These are phyloP conservation scores for Starmerella floris DNA, from an alignment of 805 yeast genomes.

Conservation along the genomic window DNA sequence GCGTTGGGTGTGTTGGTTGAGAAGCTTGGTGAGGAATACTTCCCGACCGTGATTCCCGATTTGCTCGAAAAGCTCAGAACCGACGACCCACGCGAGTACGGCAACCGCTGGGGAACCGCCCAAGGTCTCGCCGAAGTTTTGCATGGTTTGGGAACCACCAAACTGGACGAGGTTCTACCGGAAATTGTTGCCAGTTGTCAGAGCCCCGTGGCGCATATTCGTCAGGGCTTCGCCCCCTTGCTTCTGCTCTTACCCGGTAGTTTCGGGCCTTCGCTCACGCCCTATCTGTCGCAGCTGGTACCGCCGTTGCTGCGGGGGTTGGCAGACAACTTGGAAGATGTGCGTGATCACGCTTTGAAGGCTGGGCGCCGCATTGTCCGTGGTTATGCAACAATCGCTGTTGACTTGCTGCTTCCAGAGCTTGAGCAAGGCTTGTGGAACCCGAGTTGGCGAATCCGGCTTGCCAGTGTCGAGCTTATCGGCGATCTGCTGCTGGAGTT, in stretches of 20 bases:
- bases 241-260: constrained; percentile 84
- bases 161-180: constrained; percentile 83
- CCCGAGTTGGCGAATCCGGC: constrained; percentile 68
- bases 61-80: constrained; percentile 53
- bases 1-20: constrained; percentile 94
- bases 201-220: constrained; percentile 51
- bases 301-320: constrained; percentile 87
- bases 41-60: constrained; percentile 82
- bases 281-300: constrained; percentile 70
- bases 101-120: constrained; percentile 93
- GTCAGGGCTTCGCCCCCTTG: constrained; percentile 88
- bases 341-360: constrained; percentile 78
- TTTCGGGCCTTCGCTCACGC: constrained; percentile 73
- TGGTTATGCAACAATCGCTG: constrained; percentile 83
- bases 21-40: constrained; percentile 86
- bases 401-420: constrained; percentile 86
- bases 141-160: constrained; percentile 76
- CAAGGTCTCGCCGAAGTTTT: constrained; percentile 92
- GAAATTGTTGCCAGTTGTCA: constrained; percentile 58
- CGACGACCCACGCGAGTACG: constrained; percentile 56
- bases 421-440: constrained; percentile 81
- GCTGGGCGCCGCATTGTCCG: constrained; percentile 86
- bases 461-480: constrained; percentile 85
- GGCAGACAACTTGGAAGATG: constrained; percentile 77
- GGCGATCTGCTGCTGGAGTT: constrained; percentile 91